Evolutionary conservation across 805 yeast species (phyloP), one percentile per base, ranked within the genome.

Genomic region (Barnettozyma salicaria): DNA sequence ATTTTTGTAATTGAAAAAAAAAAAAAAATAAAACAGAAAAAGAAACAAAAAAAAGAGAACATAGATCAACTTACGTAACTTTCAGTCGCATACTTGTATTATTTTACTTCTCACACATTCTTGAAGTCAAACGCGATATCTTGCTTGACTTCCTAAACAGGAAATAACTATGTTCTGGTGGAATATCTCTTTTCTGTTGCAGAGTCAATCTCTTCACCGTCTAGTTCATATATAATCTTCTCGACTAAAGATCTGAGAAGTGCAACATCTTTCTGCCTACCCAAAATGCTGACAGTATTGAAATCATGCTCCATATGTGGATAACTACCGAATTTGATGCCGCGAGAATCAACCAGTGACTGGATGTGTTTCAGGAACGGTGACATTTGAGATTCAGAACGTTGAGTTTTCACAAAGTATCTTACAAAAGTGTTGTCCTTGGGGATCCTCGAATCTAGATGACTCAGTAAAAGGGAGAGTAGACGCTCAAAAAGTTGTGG

Each of bases 241-340:
- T 54, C 49, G 6, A 75, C 84, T 3, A 80, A 50, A 2, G 50
- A 45, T 21, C 68, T 52, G 46, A 84, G 58, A 30, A 52, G 57
- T 0, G 53, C 56, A 2, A 48, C 44, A 13, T 66, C 60, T 9
- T 60, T 58, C 16, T 49, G 54, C 14, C 74, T 72, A 1, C 94
- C 95, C 26, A 84, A 66, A 13, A 87, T 70, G 48, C 94, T 81
- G 14, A 87, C 75, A 0, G 95, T 85, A 47, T 74, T 80, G 37
- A 75, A 61, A 1, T 72, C 68, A 59, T 75, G 69, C 12, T 70
- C 68, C 60, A 74, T 69, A 57, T 87, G 96, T 2, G 96, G 96
- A 54, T 87, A 87, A 23, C 89, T 79, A 3, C 96, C 96, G 32
- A 87, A 68, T 52, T 86, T 87, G 34, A 86, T 67, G 23, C 54